phyloP scores from a whole-genome alignment of 495 filamentous ascomycete species.

The Rhizodiscina lignyota region DNA sequence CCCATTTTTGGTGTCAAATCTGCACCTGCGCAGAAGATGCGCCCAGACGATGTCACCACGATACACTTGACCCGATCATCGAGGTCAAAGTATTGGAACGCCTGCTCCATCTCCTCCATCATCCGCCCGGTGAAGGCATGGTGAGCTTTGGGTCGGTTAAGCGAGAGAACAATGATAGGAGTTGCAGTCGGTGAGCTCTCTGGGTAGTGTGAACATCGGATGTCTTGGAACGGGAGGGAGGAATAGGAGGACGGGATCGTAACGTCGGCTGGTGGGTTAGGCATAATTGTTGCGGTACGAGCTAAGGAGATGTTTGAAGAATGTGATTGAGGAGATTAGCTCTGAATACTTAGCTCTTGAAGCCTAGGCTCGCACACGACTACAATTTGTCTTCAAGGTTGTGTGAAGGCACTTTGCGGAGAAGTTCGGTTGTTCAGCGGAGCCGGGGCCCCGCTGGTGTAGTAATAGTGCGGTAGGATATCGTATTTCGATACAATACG shows the following conservation, averaged over 20 bases:
- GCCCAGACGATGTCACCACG: conserved; percentile 40
- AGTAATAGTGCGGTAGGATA: too few species aligned
- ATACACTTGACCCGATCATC: conserved; percentile 35
- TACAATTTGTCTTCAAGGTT: too few species aligned
- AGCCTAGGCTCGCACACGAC: too few species aligned
- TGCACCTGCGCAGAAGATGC: conserved; percentile 49
- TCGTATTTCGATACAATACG: too few species aligned
- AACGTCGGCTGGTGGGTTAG: conserved; percentile 3
- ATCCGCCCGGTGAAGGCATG: conserved; percentile 48
- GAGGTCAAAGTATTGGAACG: conserved; percentile 36
- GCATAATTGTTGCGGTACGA: too few species aligned
- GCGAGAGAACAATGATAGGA: conserved; percentile 35
- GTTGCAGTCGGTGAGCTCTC: conserved; percentile 29
- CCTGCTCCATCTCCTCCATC: conserved; percentile 34
- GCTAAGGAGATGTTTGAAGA: too few species aligned
- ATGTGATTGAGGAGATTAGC: too few species aligned
- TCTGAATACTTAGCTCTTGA: too few species aligned
- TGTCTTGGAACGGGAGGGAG: conserved; percentile 29
- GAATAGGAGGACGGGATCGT: conserved; percentile 19
- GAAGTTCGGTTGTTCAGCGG: too few species aligned
- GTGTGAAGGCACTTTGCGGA: too few species aligned
- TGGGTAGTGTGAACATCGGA: conserved; percentile 38
- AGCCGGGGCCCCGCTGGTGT: too few species aligned
- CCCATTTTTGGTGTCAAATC: too few species aligned
- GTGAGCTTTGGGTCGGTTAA: conserved; percentile 39